phyloP scores from a whole-genome alignment of 352 stramenopile species.

The Phytophthora constricta region DNA sequence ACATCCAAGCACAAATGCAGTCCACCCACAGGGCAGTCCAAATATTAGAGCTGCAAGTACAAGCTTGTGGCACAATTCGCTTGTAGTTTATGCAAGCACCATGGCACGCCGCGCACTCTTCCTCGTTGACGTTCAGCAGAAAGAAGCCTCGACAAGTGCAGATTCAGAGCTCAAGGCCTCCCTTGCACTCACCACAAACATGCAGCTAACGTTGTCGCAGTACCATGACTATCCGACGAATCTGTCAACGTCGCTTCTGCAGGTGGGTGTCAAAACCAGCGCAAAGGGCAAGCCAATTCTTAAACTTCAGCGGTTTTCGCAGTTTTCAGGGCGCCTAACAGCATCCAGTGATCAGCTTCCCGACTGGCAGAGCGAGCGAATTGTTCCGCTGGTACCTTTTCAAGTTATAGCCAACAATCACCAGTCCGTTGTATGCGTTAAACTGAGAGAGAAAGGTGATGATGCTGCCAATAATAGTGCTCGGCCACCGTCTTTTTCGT shows the following conservation, averaged over 20 bases:
- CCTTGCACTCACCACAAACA: conserved; percentile 31
- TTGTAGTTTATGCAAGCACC: conserved; percentile 36
- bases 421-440: conserved; percentile 59
- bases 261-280: conserved; percentile 40
- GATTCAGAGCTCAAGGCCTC: conserved; percentile 14
- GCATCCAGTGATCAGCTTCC: conserved; percentile 53
- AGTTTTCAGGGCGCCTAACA: conserved; percentile 43
- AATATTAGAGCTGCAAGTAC: conserved; percentile 1
- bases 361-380: conserved; percentile 67
- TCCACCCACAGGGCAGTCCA: neutral
- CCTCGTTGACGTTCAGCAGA: conserved; percentile 29
- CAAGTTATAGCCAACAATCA: conserved; percentile 45
- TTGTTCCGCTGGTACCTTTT: conserved; percentile 56
- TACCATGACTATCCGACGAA: conserved; percentile 66
- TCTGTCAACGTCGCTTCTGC: conserved; percentile 49
- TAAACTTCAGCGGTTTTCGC: conserved; percentile 59
- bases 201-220: conserved; percentile 65
- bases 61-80: conserved; percentile 35
- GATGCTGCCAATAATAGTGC: conserved; percentile 16
- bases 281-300: conserved; percentile 36
- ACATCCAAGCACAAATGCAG: neutral
- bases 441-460: conserved; percentile 46
- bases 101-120: conserved; percentile 27
- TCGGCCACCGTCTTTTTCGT: conserved; percentile 34
- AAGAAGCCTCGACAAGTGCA: neutral